A percentile compares a stretch with the other conserved stretches of the same genome.
Conservation (phyloP, 371 early-diverging fungal genomes). For the Mucor ambiguus region DNA sequence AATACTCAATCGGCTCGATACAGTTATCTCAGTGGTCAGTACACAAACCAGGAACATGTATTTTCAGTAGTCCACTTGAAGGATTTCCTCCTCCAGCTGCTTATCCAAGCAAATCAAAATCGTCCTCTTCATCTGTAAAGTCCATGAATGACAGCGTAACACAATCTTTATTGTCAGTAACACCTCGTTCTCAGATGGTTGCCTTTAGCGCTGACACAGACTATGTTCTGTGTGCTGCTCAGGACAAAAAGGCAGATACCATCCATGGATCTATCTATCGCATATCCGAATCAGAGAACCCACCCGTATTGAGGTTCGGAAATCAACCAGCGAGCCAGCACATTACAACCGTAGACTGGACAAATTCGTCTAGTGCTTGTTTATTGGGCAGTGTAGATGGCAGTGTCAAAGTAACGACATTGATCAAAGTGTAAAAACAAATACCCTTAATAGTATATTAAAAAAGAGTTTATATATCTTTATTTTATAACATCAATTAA, state of each 20-base stretch:
- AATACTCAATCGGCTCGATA: not conserved
- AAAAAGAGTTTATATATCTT: not conserved
- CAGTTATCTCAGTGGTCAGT: constrained; percentile 59
- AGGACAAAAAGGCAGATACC: not conserved
- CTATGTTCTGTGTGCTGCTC: constrained; percentile 42
- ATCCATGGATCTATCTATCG: constrained; percentile 30
- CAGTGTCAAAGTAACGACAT: constrained; percentile 55
- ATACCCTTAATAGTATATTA: not conserved
- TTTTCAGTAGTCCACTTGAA: constrained; percentile 29
- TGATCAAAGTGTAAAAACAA: constrained; percentile 50
- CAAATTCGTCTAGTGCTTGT: constrained; percentile 56
- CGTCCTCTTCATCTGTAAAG: constrained; percentile 20
- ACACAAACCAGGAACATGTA: constrained; percentile 52
- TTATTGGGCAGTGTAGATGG: constrained; percentile 60
- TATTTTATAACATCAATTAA: not conserved
- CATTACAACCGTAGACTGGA: constrained; percentile 62
- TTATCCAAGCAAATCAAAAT: constrained; percentile 11
- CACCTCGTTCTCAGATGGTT: constrained; percentile 49
- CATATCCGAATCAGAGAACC: constrained; percentile 42
- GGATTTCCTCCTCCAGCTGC: constrained; percentile 49
- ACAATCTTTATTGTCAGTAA: constrained; percentile 35
- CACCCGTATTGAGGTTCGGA: constrained; percentile 41
- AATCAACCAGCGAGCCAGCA: constrained; percentile 42
- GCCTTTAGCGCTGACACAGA: constrained; percentile 54
- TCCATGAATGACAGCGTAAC: constrained; percentile 35